Percentiles rank a stretch among this genome's conserved stretches.
Evolutionary conservation across 2,329 filamentous ascomycete genomes (phyloP).

Genomic region (Aschersonia sp.): DNA sequence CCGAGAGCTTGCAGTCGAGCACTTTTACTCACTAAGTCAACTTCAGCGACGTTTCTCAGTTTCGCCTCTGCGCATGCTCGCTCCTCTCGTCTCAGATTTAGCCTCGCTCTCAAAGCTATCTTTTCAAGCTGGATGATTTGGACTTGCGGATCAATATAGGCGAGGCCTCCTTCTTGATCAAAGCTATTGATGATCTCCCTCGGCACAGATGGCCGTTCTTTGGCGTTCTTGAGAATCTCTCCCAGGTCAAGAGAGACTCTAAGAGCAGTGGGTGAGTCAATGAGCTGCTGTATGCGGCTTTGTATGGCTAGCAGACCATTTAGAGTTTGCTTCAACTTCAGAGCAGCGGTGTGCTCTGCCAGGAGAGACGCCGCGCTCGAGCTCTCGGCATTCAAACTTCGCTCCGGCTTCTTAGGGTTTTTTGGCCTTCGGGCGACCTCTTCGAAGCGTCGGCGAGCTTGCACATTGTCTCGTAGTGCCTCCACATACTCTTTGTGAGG

Average conservation of each 20-base stretch:
- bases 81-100: conserved; percentile 42
- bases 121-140: conserved; percentile 41
- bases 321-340: conserved; percentile 37
- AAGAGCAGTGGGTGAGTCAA: conserved; percentile 35
- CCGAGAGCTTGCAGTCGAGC: conserved; percentile 38
- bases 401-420: conserved; percentile 4
- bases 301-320: conserved; percentile 35
- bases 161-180: conserved; percentile 22
- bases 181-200: conserved; percentile 35
- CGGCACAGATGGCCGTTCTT: conserved; percentile 34
- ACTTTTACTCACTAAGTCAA: conserved; percentile 20
- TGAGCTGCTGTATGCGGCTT: conserved; percentile 33
- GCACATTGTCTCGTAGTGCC: conserved; percentile 25
- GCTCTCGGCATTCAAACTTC: not conserved
- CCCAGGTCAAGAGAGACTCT: conserved; percentile 34
- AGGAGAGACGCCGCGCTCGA: conserved; percentile 14
- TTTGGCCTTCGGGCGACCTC: conserved; percentile 12
- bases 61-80: conserved; percentile 35
- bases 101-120: conserved; percentile 41
- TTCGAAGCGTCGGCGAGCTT: conserved; percentile 33
- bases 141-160: conserved; percentile 27
- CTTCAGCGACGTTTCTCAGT: conserved; percentile 19
- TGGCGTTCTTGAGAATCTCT: conserved; percentile 29
- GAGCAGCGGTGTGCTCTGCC: conserved; percentile 34
- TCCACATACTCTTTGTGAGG: conserved; percentile 40